Percentiles rank a stretch among this genome's conserved stretches.
Evolutionary conservation across 1,284 basidiomycete species (phyloP).

Genomic region (Tilletia caries): DNA sequence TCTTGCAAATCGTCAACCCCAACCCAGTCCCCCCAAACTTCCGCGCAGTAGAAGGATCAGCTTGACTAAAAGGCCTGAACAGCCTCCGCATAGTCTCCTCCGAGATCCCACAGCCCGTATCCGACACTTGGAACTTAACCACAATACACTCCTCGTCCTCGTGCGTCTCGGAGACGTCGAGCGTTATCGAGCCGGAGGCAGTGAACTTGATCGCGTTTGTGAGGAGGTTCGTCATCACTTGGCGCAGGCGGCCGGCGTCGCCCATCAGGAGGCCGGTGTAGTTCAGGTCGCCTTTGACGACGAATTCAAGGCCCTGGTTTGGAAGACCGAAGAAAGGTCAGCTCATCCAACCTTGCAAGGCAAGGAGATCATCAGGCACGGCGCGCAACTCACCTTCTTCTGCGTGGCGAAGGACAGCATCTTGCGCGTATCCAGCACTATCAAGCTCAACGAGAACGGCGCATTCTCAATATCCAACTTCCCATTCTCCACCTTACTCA

Average conservation of each 20-base stretch:
- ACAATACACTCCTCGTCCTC: slow-evolving; percentile 40
- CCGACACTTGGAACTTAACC: slow-evolving; percentile 50
- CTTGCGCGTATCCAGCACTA: slow-evolving; percentile 50
- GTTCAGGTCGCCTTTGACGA: slow-evolving; percentile 39
- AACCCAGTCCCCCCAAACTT: slow-evolving; percentile 49
- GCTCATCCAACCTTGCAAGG: background rate
- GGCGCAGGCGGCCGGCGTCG: slow-evolving; percentile 44
- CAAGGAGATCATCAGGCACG: no score
- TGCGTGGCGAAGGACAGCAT: slow-evolving; percentile 52
- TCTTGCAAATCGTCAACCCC: slow-evolving; percentile 44
- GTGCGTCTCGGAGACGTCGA: slow-evolving; percentile 37
- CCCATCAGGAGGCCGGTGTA: slow-evolving; percentile 44
- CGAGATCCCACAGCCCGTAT: slow-evolving; percentile 54
- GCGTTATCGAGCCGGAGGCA: slow-evolving; percentile 47
- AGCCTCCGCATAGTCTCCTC: slow-evolving; percentile 45
- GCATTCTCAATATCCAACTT: slow-evolving; percentile 56
- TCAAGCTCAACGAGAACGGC: slow-evolving; percentile 55
- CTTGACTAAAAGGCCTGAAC: slow-evolving; percentile 53
- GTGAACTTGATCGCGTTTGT: slow-evolving; percentile 57
- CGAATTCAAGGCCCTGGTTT: slow-evolving; percentile 37
- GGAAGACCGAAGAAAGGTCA: background rate
- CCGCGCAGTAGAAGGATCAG: slow-evolving; percentile 45
- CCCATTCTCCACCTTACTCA: slow-evolving; percentile 56
- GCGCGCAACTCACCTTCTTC: slow-evolving; percentile 35
- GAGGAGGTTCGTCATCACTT: slow-evolving; percentile 54